These are phyloP conservation scores for Blakeslea trispora DNA, from an alignment of 371 early-diverging fungal genomes.

Conservation along the genomic window DNA sequence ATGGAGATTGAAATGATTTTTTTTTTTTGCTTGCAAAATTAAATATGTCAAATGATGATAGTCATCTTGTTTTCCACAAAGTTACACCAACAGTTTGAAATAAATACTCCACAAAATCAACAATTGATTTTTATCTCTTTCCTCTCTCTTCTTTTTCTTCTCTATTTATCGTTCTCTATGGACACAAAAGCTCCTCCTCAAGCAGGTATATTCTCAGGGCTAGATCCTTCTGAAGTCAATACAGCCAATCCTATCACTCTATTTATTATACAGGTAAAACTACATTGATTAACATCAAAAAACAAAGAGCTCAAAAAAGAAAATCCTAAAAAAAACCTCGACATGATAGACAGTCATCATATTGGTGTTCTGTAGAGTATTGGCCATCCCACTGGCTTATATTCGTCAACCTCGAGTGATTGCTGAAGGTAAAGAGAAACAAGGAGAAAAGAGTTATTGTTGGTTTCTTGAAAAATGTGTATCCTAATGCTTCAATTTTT, in stretches of 20 bases:
- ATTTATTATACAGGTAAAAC: slow-evolving; percentile 69
- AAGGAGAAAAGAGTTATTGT: background rate
- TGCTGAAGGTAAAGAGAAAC: slow-evolving; percentile 66
- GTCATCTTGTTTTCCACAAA: too few relatives aligned
- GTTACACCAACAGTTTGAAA: too few relatives aligned
- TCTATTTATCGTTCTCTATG: background rate
- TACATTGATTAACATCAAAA: too few relatives aligned
- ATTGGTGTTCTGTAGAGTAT: slow-evolving; percentile 62
- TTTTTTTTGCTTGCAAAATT: too few relatives aligned
- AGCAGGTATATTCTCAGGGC: slow-evolving; percentile 68
- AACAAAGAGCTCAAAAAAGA: too few relatives aligned
- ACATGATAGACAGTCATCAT: slow-evolving; percentile 63
- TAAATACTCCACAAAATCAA: too few relatives aligned
- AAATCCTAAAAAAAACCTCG: too few relatives aligned
- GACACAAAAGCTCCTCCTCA: slow-evolving; percentile 33
- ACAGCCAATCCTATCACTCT: slow-evolving; percentile 58
- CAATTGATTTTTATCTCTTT: too few relatives aligned
- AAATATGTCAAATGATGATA: too few relatives aligned
- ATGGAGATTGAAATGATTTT: too few relatives aligned
- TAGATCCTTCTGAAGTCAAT: slow-evolving; percentile 61
- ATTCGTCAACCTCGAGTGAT: slow-evolving; percentile 77
- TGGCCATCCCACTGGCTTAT: slow-evolving; percentile 58
- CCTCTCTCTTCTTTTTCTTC: slow-evolving; percentile 2
- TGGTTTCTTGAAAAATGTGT: too few relatives aligned
- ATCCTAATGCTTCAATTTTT: too few relatives aligned